Base-by-base conservation (phyloP, 148 eudicot genomes). In the Nyssa sinensis region DNA sequence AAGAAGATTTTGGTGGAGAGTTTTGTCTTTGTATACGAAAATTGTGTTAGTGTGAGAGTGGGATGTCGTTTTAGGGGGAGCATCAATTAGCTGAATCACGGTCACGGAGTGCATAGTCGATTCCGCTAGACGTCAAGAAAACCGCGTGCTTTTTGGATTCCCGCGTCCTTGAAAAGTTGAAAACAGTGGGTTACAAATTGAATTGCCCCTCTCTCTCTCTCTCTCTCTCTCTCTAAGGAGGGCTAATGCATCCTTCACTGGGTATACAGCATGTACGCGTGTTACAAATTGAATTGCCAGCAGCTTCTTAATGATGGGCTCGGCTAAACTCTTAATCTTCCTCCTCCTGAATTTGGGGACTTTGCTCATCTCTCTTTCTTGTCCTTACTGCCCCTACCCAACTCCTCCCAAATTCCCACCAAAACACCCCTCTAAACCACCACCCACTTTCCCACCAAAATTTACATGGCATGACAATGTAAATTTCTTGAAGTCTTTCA, bases 311-410 rank as follows among this genome's bases (percentile, higher is more conserved):
- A 44, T 44, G 2, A 44, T 44, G 51, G 51, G 51, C 3, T 11
- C 12, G 51, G 64, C 33, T 24, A 27, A 13, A 12, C 66, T 51
- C 21, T 6, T 66, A 55, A 49, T 75, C 51, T n/a, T n/a, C n/a
- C 66, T 75, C 3, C 59, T 75, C 31, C 73, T 75, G 11, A 75
- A 75, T 63, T 61, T 75, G 31, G 78, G 78, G 29, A 31, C 78
- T 9, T 39, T 68, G 58, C 67, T 75, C 7, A 24, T 23, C 35
- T 57, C 78, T 30, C 39, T 67, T 55, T 66, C 78, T 55, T 75
- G 78, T 31, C 78, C 78, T 11, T 57, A 57, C 21, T 75, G 78
- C 62, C 78, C 74, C 4, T 67, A 74, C 70, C 78, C 74, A 31
- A 69, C 79, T 68, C 88, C 85, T 16, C 71, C 51, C 51, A 44